A percentile compares a stretch with the other conserved stretches of the same genome.
These are phyloP conservation scores for Anisogramma anomala DNA, from an alignment of 2,329 filamentous ascomycete genomes.

Conservation along the genomic window DNA sequence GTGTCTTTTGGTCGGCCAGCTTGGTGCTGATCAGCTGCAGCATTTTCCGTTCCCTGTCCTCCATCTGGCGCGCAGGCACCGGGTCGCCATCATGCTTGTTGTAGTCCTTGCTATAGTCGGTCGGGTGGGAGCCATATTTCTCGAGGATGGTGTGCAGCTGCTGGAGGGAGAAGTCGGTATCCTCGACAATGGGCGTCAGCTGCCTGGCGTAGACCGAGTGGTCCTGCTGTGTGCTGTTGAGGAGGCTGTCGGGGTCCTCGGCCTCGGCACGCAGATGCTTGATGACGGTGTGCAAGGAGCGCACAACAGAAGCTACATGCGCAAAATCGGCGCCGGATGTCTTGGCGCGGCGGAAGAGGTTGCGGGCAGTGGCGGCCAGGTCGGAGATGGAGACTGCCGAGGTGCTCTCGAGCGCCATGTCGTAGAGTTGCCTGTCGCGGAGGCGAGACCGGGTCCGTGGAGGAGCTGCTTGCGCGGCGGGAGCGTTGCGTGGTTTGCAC, in stretches of 20 bases:
- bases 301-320: constrained; percentile 38
- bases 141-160: constrained; percentile 43
- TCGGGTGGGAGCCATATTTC: constrained; percentile 25
- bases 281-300: constrained; percentile 42
- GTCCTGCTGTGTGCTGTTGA: constrained; percentile 29
- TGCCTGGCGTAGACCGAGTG: constrained; percentile 36
- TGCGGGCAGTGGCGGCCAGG: constrained; percentile 43
- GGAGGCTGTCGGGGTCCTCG: constrained; percentile 42
- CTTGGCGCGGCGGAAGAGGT: constrained; percentile 43
- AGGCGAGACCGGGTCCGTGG: constrained; percentile 3
- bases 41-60: constrained; percentile 27
- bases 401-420: constrained; percentile 22
- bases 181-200: constrained; percentile 40
- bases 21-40: constrained; percentile 33
- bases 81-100: constrained; percentile 20
- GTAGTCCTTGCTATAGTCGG: constrained; percentile 19
- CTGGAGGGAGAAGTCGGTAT: constrained; percentile 43
- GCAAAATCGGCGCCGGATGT: constrained; percentile 37
- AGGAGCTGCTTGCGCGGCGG: constrained; percentile 3
- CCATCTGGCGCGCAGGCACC: constrained; percentile 13
- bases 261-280: constrained; percentile 47
- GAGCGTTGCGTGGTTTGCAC: background rate
- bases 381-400: constrained; percentile 39
- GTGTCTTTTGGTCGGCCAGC: constrained; percentile 40
- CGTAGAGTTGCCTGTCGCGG: constrained; percentile 3